Conservation (phyloP, 129 eudicot genomes). For the Solidago caesia region DNA sequence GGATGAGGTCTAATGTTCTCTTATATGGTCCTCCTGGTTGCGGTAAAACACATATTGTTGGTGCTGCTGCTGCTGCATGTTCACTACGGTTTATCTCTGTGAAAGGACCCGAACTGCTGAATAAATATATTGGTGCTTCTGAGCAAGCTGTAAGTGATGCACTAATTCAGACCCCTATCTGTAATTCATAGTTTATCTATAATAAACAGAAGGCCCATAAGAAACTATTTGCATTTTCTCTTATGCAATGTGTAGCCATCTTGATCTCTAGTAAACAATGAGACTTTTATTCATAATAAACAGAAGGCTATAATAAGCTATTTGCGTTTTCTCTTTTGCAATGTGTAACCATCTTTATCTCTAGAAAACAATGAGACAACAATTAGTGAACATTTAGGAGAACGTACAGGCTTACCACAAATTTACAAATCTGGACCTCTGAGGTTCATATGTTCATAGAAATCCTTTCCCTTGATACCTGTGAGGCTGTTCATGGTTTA, state of each 20-base stretch:
- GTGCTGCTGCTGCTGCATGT: constrained; percentile 99
- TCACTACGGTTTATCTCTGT: constrained; percentile 89
- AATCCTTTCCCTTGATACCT: not conserved
- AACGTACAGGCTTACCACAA: not conserved
- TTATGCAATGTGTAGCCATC: no score
- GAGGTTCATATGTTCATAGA: not conserved
- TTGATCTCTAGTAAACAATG: no score
- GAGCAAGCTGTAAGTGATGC: constrained; percentile 94
- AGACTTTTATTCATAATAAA: not conserved
- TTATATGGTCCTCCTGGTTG: constrained; percentile 98
- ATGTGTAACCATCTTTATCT: not conserved
- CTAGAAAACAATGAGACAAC: not conserved
- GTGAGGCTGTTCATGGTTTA: constrained; percentile 1
- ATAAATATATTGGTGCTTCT: constrained; percentile 97
- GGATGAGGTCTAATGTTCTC: constrained; percentile 92
- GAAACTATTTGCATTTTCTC: not conserved
- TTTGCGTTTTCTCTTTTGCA: not conserved
- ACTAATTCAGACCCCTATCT: not conserved
- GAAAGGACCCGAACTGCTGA: constrained; percentile 94
- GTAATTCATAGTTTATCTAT: not conserved
- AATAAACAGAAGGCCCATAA: not conserved
- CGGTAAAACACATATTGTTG: constrained; percentile 98
- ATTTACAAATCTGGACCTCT: not conserved
- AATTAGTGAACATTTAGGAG: not conserved
- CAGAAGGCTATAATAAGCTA: not conserved